Percentiles rank a stretch among this genome's conserved stretches.
Evolutionary conservation across 257 asterid species (phyloP).

Genomic region (Nicotiana attenuata): DNA sequence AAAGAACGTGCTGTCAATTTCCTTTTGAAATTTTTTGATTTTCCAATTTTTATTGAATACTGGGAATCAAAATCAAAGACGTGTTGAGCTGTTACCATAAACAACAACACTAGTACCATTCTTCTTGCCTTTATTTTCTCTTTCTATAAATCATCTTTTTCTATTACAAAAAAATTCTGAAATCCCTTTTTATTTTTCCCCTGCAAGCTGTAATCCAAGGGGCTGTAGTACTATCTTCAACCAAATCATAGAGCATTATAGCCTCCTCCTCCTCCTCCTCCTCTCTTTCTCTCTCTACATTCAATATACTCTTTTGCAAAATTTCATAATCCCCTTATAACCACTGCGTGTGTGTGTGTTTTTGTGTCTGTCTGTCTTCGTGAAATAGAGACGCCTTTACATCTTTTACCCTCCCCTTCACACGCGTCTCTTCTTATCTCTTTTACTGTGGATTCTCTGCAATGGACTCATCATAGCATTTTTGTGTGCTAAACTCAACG

Average conservation of each 20-base stretch:
- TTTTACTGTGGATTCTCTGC: not conserved
- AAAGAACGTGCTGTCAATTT: constrained; percentile 9
- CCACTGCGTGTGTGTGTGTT: not conserved
- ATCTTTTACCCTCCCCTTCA: not conserved
- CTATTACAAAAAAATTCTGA: not conserved
- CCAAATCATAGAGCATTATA: constrained; percentile 8
- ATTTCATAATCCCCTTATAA: not conserved
- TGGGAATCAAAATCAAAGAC: constrained; percentile 37
- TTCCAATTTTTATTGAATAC: constrained; percentile 6
- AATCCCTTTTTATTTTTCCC: not conserved
- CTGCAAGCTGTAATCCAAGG: constrained; percentile 13
- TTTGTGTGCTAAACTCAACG: not conserved
- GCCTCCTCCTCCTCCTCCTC: not conserved
- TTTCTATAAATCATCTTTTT: not conserved
- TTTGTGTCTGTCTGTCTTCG: constrained; percentile 5
- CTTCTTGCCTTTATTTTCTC: not conserved
- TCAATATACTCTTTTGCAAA: not conserved
- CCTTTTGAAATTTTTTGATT: constrained; percentile 12
- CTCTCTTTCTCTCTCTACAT: not conserved
- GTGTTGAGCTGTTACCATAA: constrained; percentile 56
- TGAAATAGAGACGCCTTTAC: constrained; percentile 8
- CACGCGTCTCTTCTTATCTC: constrained; percentile 23
- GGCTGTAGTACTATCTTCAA: constrained; percentile 22
- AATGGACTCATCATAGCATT: not conserved
- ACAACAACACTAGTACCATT: not conserved